Evolutionary conservation across 768 basidiomycete genomes (phyloP), one percentile per base, ranked within the genome.

Genomic region (Pisolithus microcarpus): DNA sequence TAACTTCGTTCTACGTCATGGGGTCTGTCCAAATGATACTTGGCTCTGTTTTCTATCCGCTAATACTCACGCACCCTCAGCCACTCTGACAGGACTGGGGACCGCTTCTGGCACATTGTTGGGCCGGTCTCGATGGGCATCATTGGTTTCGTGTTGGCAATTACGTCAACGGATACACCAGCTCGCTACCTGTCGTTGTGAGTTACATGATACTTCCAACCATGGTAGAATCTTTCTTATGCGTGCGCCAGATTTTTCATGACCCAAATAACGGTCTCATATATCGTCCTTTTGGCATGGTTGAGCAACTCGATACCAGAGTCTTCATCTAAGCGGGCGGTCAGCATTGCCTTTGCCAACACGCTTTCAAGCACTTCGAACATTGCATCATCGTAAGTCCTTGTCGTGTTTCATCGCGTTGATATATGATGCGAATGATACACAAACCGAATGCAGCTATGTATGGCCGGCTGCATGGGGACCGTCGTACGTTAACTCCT

Each of bases 271-370:
- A 82, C 85, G 58, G 75, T 82, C 5, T 86, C 77, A 2, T 86
- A 82, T 64, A 79, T 88, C 51, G 75, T 76, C 51, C 81, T 87
- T 59, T 69, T 71, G 59, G 65, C 74, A 16, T 76, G 75, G 79
- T 68, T 77, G 46, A 72, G 72, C 48, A 77, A 73, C 55, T 72
- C 75, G 10, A 73, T 94, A 66, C 82, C 87, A 18, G 79, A 83
- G n/a, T 81, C 91, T 23, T 80, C 87, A 3, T 79, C 84, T 18
- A 92, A 92, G 66, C 82, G 91, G 7, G 87, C 90, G 8, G 84
- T 91, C n/a, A 84, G 83, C 16, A 72, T 94, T 38, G 91, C 89
- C 1, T 66, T 87, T 50, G 79, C 91, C 60, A 91, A 90, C 64
- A 80, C 84, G 30, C 79, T 88, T 59, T 84, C 83, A 11, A 82